phyloP scores from a whole-genome alignment of 2,329 filamentous ascomycete genomes.

The Fusarium abutilonis region DNA sequence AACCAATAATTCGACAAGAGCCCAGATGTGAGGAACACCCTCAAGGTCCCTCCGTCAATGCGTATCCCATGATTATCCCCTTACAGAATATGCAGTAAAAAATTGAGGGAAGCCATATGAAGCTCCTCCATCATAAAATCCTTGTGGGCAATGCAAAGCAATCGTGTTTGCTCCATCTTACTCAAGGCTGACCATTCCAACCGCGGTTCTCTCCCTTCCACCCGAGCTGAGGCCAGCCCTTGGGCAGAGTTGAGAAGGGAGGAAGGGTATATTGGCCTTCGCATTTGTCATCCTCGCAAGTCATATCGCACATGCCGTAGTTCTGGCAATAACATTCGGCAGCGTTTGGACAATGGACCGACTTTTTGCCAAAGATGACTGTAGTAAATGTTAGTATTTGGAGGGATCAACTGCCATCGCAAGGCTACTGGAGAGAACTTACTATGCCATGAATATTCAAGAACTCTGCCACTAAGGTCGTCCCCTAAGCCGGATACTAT shows the following conservation, averaged over 20 bases:
- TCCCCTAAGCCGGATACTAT: constrained; percentile 65
- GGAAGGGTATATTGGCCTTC: constrained; percentile 68
- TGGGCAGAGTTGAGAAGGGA: constrained; percentile 64
- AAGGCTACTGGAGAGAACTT: constrained; percentile 48
- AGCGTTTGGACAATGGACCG: constrained; percentile 69
- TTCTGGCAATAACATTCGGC: constrained; percentile 73
- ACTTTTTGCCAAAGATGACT: constrained; percentile 68
- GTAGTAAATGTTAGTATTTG: constrained; percentile 25
- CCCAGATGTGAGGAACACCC: constrained; percentile 21
- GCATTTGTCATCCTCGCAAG: constrained; percentile 59
- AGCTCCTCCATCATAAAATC: constrained; percentile 24
- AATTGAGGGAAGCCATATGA: constrained; percentile 11
- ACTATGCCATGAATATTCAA: constrained; percentile 74
- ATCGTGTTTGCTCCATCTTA: constrained; percentile 2
- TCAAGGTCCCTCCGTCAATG: constrained; percentile 1
- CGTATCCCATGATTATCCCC: constrained; percentile 8
- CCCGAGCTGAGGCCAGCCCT: constrained; percentile 65
- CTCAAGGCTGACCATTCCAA: constrained; percentile 41
- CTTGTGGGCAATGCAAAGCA: constrained; percentile 1
- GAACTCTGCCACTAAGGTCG: constrained; percentile 65
- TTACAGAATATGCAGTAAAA: constrained; percentile 7
- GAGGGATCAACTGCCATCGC: background rate
- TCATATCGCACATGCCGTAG: constrained; percentile 67
- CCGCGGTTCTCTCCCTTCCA: constrained; percentile 45
- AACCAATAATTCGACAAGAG: constrained; percentile 32